Conservation (phyloP, 139 green algal genomes). For the Volvox reticuliferus region DNA sequence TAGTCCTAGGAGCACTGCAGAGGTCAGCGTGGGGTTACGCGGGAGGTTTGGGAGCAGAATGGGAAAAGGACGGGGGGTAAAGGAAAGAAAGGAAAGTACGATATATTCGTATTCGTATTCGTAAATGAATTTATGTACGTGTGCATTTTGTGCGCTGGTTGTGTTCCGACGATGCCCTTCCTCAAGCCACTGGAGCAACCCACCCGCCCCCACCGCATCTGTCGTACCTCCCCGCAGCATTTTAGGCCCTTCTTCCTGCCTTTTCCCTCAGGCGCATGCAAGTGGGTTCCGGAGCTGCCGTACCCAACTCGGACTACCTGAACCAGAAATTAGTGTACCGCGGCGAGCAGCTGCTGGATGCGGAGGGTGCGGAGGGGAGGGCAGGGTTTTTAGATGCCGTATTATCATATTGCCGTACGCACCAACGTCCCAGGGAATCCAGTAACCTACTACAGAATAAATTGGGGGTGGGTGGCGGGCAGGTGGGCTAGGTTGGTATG, state of each 20-base stretch:
- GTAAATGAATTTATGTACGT: too few relatives aligned
- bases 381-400: neutral
- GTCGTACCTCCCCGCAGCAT: neutral
- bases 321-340: constrained; percentile 70
- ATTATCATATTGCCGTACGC: too few relatives aligned
- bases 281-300: constrained; percentile 1
- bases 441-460: neutral
- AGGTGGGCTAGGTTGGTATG: too few relatives aligned
- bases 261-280: constrained; percentile 35
- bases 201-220: too few relatives aligned
- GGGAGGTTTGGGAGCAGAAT: too few relatives aligned
- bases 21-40: constrained; percentile 9
- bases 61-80: too few relatives aligned
- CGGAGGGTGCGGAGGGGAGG: constrained; percentile 63
- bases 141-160: too few relatives aligned
- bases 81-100: too few relatives aligned
- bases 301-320: constrained; percentile 56
- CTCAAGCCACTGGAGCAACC: too few relatives aligned
- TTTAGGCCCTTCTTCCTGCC: neutral
- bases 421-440: too few relatives aligned
- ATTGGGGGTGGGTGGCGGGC: neutral
- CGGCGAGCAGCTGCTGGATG: constrained; percentile 82
- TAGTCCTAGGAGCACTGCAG: constrained; percentile 62
- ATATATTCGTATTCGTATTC: too few relatives aligned
- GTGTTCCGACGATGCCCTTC: too few relatives aligned